phyloP scores from a whole-genome alignment of 768 basidiomycete species.

The Tricholoma flavovirens region DNA sequence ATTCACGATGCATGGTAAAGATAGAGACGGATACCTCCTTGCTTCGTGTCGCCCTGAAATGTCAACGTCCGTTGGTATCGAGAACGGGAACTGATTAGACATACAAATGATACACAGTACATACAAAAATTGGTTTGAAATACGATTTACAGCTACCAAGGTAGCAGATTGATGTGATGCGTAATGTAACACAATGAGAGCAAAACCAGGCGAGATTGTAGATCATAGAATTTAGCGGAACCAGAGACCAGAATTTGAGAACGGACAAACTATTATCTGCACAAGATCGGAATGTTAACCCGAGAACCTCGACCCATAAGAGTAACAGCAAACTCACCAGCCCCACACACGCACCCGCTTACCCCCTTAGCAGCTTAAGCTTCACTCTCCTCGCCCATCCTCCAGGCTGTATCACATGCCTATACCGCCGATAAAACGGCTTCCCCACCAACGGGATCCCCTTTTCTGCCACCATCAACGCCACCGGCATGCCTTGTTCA shows the following conservation, averaged over 20 bases:
- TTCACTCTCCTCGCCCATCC: neutral
- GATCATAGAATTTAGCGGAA: neutral
- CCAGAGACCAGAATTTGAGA: neutral
- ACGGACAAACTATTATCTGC: neutral
- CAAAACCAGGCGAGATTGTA: neutral
- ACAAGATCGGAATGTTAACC: neutral
- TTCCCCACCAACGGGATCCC: slow-evolving; percentile 37
- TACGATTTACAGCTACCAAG: neutral
- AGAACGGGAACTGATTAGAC: no score
- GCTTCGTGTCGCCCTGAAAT: no score
- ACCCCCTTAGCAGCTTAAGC: slow-evolving; percentile 1
- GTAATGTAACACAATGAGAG: neutral
- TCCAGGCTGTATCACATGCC: slow-evolving; percentile 8
- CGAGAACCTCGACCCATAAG: neutral
- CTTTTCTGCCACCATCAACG: slow-evolving; percentile 29
- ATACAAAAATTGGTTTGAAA: neutral
- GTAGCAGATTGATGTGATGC: neutral
- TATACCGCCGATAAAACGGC: slow-evolving; percentile 32
- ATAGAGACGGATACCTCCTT: no score
- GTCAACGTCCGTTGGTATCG: no score
- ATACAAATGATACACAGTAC: neutral
- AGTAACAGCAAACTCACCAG: neutral
- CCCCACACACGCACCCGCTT: neutral
- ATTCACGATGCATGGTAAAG: no score
- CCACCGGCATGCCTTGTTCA: slow-evolving; percentile 18